Percentiles rank a stretch among this genome's conserved stretches.
phyloP scores from a whole-genome alignment of 768 basidiomycete species.

The Rhodotorula graminis region DNA sequence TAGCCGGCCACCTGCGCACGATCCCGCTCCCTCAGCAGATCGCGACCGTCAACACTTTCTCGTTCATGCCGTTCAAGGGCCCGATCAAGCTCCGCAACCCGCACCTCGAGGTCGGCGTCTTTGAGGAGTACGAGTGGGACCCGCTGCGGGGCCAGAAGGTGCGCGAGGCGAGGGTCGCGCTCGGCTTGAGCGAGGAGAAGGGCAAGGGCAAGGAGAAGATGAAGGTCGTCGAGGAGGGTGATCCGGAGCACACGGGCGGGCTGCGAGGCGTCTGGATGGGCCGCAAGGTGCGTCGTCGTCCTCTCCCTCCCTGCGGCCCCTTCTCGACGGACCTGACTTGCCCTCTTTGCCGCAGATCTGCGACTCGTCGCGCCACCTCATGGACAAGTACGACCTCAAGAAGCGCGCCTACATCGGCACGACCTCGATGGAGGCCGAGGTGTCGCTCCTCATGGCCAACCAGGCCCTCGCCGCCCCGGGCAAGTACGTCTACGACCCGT shows the following conservation, averaged over 20 bases:
- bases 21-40: conserved; percentile 21
- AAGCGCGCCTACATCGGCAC: conserved; percentile 87
- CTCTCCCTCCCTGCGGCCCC: not conserved
- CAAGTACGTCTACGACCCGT: conserved; percentile 90
- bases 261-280: conserved; percentile 66
- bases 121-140: conserved; percentile 39
- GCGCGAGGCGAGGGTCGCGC: conserved; percentile 12
- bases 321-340: not conserved
- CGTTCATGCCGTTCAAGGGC: conserved; percentile 76
- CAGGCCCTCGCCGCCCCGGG: conserved; percentile 89
- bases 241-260: conserved; percentile 4
- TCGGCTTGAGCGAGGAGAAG: conserved; percentile 42
- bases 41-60: conserved; percentile 53
- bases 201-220: conserved; percentile 48
- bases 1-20: conserved; percentile 52
- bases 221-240: not conserved
- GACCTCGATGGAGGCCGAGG: conserved; percentile 95
- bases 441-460: conserved; percentile 92
- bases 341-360: conserved; percentile 17
- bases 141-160: conserved; percentile 11
- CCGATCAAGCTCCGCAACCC: conserved; percentile 68
- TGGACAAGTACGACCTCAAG: conserved; percentile 76
- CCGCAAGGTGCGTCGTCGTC: conserved; percentile 64
- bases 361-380: conserved; percentile 53
- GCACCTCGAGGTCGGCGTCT: conserved; percentile 34